Evolutionary conservation across 345 rosid genomes (phyloP).

Genomic region (Eucalyptus caleyi): DNA sequence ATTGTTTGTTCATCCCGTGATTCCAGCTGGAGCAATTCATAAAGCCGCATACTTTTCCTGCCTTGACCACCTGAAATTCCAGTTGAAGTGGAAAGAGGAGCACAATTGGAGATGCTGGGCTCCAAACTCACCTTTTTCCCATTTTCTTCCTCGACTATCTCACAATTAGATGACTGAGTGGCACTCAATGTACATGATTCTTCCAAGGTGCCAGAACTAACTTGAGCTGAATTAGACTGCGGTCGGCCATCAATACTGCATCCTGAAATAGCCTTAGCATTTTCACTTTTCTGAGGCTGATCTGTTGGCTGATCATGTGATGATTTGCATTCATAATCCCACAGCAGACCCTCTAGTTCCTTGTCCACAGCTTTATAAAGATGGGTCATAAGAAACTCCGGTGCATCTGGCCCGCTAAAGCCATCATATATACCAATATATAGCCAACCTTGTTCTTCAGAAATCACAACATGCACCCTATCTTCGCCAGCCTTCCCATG

Average conservation of each 20-base stretch:
- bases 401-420: constrained; percentile 98
- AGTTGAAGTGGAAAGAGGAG: constrained; percentile 11
- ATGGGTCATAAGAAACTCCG: constrained; percentile 85
- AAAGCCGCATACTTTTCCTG: constrained; percentile 70
- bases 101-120: background rate
- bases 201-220: constrained; percentile 8
- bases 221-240: constrained; percentile 14
- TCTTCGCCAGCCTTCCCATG: constrained; percentile 99
- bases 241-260: constrained; percentile 10
- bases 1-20: constrained; percentile 23
- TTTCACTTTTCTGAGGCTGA: constrained; percentile 6
- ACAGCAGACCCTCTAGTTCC: constrained; percentile 86
- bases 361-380: constrained; percentile 78
- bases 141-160: constrained; percentile 32
- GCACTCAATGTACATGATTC: constrained; percentile 21
- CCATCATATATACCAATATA: constrained; percentile 98
- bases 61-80: constrained; percentile 39
- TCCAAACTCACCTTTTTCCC: constrained; percentile 9
- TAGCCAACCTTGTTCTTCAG: constrained; percentile 99
- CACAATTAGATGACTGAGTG: constrained; percentile 26
- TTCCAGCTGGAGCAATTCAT: constrained; percentile 85
- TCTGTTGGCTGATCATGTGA: constrained; percentile 16
- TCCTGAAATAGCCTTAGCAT: constrained; percentile 3
- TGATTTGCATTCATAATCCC: constrained; percentile 69
- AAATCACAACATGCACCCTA: constrained; percentile 90